Evolutionary conservation across 1,284 basidiomycete genomes (phyloP).

Genomic region (Phylloboletellus chloephorus): DNA sequence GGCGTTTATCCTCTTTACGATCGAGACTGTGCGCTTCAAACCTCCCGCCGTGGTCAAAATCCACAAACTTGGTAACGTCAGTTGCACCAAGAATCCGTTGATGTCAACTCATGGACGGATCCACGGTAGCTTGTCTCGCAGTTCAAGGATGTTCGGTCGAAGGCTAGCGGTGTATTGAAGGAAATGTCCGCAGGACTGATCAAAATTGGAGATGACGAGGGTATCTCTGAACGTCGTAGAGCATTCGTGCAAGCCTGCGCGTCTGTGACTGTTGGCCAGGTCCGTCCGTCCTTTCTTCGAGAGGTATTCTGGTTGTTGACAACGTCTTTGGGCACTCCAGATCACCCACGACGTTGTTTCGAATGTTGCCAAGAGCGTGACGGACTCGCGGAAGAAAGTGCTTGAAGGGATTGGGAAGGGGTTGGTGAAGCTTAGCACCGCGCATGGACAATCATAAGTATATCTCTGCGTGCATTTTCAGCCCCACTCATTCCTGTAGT

Average conservation of each 20-base stretch:
- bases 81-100: slow-evolving; percentile 18
- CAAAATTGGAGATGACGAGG: slow-evolving; percentile 47
- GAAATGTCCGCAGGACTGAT: slow-evolving; percentile 51
- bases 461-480: slow-evolving; percentile 14
- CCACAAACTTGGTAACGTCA: slow-evolving; percentile 63
- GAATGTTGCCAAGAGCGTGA: slow-evolving; percentile 56
- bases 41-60: slow-evolving; percentile 59
- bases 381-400: slow-evolving; percentile 63
- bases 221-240: slow-evolving; percentile 47
- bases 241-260: slow-evolving; percentile 48
- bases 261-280: slow-evolving; percentile 39
- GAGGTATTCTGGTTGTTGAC: slow-evolving; percentile 1
- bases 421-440: slow-evolving; percentile 47
- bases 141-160: slow-evolving; percentile 57
- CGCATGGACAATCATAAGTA: slow-evolving; percentile 34
- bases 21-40: slow-evolving; percentile 69
- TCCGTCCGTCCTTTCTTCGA: slow-evolving; percentile 25
- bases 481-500: slow-evolving; percentile 29
- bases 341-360: slow-evolving; percentile 62
- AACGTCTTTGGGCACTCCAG: slow-evolving; percentile 31
- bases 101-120: slow-evolving; percentile 4
- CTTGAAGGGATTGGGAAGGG: slow-evolving; percentile 70
- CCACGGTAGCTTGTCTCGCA: slow-evolving; percentile 53
- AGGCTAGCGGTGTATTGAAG: slow-evolving; percentile 47
- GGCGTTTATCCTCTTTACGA: slow-evolving; percentile 62